Conservation (phyloP, 768 basidiomycete species). For the Gymnopilus dilepis region DNA sequence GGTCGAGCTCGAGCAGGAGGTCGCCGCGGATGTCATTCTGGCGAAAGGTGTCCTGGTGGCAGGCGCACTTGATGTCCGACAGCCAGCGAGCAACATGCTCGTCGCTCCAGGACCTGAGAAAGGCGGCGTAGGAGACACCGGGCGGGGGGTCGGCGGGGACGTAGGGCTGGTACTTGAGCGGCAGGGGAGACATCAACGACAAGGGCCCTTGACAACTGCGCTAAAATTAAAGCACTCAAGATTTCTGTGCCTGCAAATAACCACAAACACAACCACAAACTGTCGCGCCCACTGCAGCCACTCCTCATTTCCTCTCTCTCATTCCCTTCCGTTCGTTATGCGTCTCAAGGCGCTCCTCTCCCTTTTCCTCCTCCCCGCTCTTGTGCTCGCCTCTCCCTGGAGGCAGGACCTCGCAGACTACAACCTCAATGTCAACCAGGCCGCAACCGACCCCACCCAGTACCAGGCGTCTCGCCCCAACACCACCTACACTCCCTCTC, state of each 20-base stretch:
- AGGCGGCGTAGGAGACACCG: constrained; percentile 64
- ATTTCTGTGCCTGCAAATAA: constrained; percentile 21
- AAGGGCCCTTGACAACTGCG: constrained; percentile 6
- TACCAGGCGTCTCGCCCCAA: constrained; percentile 67
- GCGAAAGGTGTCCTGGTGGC: constrained; percentile 72
- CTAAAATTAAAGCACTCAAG: constrained; percentile 1
- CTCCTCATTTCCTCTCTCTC: constrained; percentile 7
- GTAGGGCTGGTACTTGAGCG: constrained; percentile 36
- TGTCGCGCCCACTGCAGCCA: constrained; percentile 21
- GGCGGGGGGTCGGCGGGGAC: constrained; percentile 59
- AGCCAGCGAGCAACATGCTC: constrained; percentile 80
- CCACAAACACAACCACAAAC: constrained; percentile 21
- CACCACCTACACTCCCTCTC: constrained; percentile 76
- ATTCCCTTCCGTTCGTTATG: constrained; percentile 36
- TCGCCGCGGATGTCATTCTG: constrained; percentile 92
- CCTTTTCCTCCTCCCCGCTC: constrained; percentile 42
- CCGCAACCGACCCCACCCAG: constrained; percentile 50
- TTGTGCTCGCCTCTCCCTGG: constrained; percentile 67
- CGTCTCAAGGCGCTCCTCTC: constrained; percentile 52
- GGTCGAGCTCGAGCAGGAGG: constrained; percentile 91
- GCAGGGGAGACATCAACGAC: constrained; percentile 42
- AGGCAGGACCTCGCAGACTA: constrained; percentile 67
- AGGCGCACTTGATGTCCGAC: constrained; percentile 71
- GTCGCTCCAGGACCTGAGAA: constrained; percentile 76
- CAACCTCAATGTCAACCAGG: constrained; percentile 81